A percentile compares a stretch with the other conserved stretches of the same genome.
phyloP scores from a whole-genome alignment of 352 stramenopile genomes.

The Phytophthora agathidicida region DNA sequence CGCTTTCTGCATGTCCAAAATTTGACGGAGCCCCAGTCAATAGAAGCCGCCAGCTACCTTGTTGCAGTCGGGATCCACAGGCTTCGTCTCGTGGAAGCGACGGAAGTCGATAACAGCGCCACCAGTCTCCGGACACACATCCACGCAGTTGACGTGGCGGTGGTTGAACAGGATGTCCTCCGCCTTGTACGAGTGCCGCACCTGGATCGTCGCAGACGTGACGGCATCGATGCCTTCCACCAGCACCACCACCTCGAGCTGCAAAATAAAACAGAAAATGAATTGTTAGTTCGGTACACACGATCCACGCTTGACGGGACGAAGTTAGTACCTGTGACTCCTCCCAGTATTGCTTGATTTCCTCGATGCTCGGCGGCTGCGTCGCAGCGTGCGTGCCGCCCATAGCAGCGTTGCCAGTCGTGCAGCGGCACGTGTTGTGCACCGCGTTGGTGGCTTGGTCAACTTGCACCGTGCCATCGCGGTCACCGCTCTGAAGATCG shows the following conservation, averaged over 20 bases:
- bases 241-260: conserved; percentile 96
- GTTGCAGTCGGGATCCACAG: conserved; percentile 59
- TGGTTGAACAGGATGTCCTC: conserved; percentile 94
- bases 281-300: conserved; percentile 3
- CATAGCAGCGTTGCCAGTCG: conserved; percentile 21
- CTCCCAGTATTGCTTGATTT: conserved; percentile 78
- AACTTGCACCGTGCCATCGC: conserved; percentile 46
- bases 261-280: conserved; percentile 6
- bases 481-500: conserved; percentile 68
- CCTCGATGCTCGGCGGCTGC: conserved; percentile 43
- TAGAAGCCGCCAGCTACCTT: conserved; percentile 67
- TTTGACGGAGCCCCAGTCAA: too few relatives aligned
- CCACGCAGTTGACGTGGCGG: conserved; percentile 93
- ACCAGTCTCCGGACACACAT: conserved; percentile 72
- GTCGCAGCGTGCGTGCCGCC: conserved; percentile 24
- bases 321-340: conserved; percentile 63
- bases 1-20: conserved; percentile 1
- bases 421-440: conserved; percentile 56
- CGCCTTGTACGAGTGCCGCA: conserved; percentile 95
- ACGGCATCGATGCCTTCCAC: conserved; percentile 96
- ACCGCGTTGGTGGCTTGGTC: conserved; percentile 30
- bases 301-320: not conserved
- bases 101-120: conserved; percentile 89
- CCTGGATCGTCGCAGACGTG: conserved; percentile 95
- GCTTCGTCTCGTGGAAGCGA: conserved; percentile 85